Conservation (phyloP, 2,329 filamentous ascomycete genomes). For the Diaporthe aspalathi region DNA sequence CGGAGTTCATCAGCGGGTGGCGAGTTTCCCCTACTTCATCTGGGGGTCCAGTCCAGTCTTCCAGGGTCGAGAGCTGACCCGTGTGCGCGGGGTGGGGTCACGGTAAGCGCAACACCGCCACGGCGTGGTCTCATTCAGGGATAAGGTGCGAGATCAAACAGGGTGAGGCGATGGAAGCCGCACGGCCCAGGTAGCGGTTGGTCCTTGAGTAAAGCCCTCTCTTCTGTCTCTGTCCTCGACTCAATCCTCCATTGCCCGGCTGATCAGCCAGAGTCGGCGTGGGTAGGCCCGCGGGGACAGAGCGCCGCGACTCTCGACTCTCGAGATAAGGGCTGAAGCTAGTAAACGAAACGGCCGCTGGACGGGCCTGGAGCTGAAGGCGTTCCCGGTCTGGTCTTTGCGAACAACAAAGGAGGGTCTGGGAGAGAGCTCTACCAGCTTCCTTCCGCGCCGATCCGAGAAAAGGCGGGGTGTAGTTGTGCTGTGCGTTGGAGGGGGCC, state of each 20-base stretch:
- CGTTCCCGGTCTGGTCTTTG: not conserved
- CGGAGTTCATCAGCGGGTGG: conserved; percentile 7
- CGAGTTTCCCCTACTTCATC: conserved; percentile 11
- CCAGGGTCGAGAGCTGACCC: conserved; percentile 14
- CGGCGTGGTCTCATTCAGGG: conserved; percentile 1
- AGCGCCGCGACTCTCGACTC: not conserved
- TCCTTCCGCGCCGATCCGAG: conserved; percentile 27
- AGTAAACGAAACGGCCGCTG: not conserved
- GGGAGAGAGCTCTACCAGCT: conserved; percentile 18
- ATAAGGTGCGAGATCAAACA: not conserved
- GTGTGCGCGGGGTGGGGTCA: conserved; percentile 6
- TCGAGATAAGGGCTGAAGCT: not conserved
- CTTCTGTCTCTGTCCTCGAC: not conserved
- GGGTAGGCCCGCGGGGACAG: not conserved
- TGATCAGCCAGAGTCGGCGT: conserved; percentile 10
- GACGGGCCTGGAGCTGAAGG: not conserved
- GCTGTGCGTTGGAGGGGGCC: conserved; percentile 11
- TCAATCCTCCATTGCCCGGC: conserved; percentile 18
- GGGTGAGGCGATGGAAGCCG: conserved; percentile 1
- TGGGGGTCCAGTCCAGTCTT: not conserved
- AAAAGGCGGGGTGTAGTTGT: conserved; percentile 37
- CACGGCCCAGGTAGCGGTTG: not conserved
- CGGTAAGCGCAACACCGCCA: conserved; percentile 27
- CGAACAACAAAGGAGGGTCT: not conserved
- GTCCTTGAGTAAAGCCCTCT: not conserved